Conservation (phyloP, 2,329 filamentous ascomycete genomes). For the Emydomyces testavorans region DNA sequence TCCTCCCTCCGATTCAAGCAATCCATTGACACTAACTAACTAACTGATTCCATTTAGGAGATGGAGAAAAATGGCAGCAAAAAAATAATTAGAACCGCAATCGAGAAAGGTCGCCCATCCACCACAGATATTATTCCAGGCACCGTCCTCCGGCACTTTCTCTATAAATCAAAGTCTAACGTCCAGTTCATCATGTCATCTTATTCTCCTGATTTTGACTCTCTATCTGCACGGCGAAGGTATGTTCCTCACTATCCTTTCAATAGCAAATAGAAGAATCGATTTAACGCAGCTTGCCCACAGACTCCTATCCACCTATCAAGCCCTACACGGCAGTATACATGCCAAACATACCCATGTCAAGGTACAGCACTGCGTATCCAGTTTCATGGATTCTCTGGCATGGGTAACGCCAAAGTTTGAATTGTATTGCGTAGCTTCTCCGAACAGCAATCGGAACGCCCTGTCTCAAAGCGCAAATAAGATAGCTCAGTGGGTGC, state of each 20-base stretch:
- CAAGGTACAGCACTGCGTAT: slow-evolving; percentile 72
- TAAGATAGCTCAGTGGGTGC: slow-evolving; percentile 81
- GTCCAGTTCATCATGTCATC: slow-evolving; percentile 93
- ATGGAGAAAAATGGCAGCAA: slow-evolving; percentile 66
- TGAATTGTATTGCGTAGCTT: slow-evolving; percentile 91
- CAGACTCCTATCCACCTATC: slow-evolving; percentile 70
- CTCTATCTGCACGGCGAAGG: slow-evolving; percentile 51
- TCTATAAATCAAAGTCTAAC: slow-evolving; percentile 89
- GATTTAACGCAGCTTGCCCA: not conserved
- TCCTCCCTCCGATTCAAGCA: slow-evolving; percentile 21
- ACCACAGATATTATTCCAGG: slow-evolving; percentile 68
- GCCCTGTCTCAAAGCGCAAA: slow-evolving; percentile 76
- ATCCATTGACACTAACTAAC: slow-evolving; percentile 3
- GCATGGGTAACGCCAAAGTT: slow-evolving; percentile 88
- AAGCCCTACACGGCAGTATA: slow-evolving; percentile 70
- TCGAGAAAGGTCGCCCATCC: slow-evolving; percentile 57
- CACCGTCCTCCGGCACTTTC: slow-evolving; percentile 73
- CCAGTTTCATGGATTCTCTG: slow-evolving; percentile 63
- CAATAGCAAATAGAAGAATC: not conserved
- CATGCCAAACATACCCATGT: slow-evolving; percentile 74
- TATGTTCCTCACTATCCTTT: slow-evolving; percentile 24
- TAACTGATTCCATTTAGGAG: slow-evolving; percentile 39
- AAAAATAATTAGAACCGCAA: slow-evolving; percentile 59
- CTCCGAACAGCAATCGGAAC: slow-evolving; percentile 50
- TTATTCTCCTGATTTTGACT: slow-evolving; percentile 56